Percentiles rank a stretch among this genome's conserved stretches.
phyloP scores from a whole-genome alignment of 768 basidiomycete species.

The Lanmaoa pseudosensibilis region DNA sequence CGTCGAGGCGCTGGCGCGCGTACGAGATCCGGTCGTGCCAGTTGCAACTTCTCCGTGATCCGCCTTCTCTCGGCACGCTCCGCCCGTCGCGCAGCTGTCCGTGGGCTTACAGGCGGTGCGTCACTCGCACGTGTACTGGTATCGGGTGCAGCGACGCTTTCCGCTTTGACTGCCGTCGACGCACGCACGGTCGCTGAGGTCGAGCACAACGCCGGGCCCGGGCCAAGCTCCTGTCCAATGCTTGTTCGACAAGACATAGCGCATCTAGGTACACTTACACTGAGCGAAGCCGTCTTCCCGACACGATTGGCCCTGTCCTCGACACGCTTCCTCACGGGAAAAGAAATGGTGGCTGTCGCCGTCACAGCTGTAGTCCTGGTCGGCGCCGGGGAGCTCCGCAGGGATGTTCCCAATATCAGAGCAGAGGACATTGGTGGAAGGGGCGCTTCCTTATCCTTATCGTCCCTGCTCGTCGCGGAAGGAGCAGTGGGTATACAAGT shows the following conservation, averaged over 20 bases:
- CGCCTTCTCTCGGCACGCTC: conserved; percentile 21
- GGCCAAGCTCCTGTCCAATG: background rate
- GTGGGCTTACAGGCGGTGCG: conserved; percentile 12
- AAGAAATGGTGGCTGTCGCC: conserved; percentile 14
- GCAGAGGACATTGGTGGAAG: background rate
- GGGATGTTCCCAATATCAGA: background rate
- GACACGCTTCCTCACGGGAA: conserved; percentile 21
- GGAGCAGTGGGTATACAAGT: background rate
- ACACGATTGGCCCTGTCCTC: background rate
- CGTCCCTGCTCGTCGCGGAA: background rate
- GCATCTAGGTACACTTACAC: background rate
- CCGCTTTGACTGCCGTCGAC: background rate
- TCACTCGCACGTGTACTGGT: background rate
- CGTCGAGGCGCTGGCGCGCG: conserved; percentile 28
- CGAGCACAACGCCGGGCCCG: background rate
- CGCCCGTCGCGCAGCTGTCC: conserved; percentile 19
- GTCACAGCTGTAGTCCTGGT: background rate
- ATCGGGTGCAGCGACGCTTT: background rate
- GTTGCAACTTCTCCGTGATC: conserved; percentile 42
- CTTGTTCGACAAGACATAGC: background rate
- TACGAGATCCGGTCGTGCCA: conserved; percentile 44
- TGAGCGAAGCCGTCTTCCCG: conserved; percentile 6
- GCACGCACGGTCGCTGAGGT: background rate
- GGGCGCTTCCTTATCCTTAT: background rate
- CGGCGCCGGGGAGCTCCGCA: background rate